Percentiles rank a stretch among this genome's conserved stretches.
phyloP scores from a whole-genome alignment of 1,139 yeast species.

The Taphrina deformans region DNA sequence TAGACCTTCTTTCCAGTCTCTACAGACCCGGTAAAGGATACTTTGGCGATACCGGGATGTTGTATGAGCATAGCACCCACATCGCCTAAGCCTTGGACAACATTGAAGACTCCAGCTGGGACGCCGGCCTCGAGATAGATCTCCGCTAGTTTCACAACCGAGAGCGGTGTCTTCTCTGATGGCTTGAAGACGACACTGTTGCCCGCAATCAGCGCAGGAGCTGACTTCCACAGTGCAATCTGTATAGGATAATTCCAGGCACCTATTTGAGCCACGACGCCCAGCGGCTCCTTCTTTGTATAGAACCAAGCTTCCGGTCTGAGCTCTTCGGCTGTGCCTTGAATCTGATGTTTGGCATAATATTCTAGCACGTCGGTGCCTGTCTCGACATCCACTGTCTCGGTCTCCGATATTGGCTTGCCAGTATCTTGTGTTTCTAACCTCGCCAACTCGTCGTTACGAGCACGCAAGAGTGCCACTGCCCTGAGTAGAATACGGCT shows the following conservation, averaged over 20 bases:
- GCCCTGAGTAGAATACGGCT: not conserved
- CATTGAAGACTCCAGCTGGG: constrained; percentile 77
- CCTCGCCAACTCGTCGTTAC: constrained; percentile 17
- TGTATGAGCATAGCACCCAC: constrained; percentile 71
- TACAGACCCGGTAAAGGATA: constrained; percentile 85
- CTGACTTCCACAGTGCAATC: constrained; percentile 83
- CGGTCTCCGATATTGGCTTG: constrained; percentile 12
- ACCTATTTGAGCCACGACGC: constrained; percentile 76
- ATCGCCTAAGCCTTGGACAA: constrained; percentile 74
- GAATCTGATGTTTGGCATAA: constrained; percentile 15
- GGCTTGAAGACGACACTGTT: constrained; percentile 76
- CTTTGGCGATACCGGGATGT: constrained; percentile 68
- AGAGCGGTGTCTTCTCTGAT: constrained; percentile 80
- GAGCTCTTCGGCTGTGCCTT: constrained; percentile 13
- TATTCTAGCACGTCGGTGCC: constrained; percentile 22
- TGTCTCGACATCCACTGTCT: constrained; percentile 9
- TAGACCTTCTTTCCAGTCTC: constrained; percentile 74
- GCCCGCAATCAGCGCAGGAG: constrained; percentile 81
- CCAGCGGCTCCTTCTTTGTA: constrained; percentile 78
- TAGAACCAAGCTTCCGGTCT: constrained; percentile 44
- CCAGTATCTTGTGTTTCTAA: constrained; percentile 22
- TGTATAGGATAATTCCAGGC: constrained; percentile 89
- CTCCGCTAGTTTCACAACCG: constrained; percentile 65
- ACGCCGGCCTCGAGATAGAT: constrained; percentile 68
- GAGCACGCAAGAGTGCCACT: constrained; percentile 1